Evolutionary conservation across 768 basidiomycete genomes (phyloP).

Genomic region (Macrolepiota dolichaula): DNA sequence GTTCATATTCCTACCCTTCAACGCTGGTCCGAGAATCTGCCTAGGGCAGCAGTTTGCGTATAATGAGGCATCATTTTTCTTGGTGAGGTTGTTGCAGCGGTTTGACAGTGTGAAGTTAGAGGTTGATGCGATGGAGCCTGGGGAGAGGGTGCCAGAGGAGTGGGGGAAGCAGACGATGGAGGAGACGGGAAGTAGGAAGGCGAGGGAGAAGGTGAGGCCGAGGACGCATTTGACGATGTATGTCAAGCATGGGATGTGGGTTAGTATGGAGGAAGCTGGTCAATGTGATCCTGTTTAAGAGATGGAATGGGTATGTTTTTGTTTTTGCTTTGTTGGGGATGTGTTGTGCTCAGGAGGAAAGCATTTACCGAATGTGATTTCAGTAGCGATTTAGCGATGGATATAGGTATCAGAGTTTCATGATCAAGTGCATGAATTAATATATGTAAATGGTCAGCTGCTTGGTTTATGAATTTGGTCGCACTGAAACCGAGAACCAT

Average conservation of each 20-base stretch:
- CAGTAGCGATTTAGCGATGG: too few relatives aligned
- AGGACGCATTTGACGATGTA: slow-evolving; percentile 35
- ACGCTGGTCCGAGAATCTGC: slow-evolving; percentile 48
- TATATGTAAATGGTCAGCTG: too few relatives aligned
- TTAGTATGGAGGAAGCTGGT: slow-evolving; percentile 33
- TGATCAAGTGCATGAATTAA: too few relatives aligned
- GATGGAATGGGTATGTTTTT: not conserved
- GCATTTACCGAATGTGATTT: too few relatives aligned
- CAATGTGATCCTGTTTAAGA: not conserved
- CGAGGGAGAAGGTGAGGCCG: slow-evolving; percentile 29
- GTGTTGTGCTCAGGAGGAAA: too few relatives aligned
- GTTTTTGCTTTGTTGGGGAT: too few relatives aligned
- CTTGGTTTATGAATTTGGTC: too few relatives aligned
- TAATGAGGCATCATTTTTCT: slow-evolving; percentile 43
- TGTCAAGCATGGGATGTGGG: slow-evolving; percentile 42
- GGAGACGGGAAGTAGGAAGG: slow-evolving; percentile 24
- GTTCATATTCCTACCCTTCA: slow-evolving; percentile 53
- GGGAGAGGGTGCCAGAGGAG: slow-evolving; percentile 29
- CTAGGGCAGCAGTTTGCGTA: slow-evolving; percentile 50
- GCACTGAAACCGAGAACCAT: too few relatives aligned
- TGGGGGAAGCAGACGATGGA: slow-evolving; percentile 26
- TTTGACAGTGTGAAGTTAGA: slow-evolving; percentile 40
- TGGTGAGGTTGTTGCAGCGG: slow-evolving; percentile 46
- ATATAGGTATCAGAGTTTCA: too few relatives aligned
- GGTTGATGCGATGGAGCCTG: slow-evolving; percentile 30